Evolutionary conservation across 768 basidiomycete species (phyloP), one percentile per base, ranked within the genome.

Genomic region (Cystoderma amianthinum): DNA sequence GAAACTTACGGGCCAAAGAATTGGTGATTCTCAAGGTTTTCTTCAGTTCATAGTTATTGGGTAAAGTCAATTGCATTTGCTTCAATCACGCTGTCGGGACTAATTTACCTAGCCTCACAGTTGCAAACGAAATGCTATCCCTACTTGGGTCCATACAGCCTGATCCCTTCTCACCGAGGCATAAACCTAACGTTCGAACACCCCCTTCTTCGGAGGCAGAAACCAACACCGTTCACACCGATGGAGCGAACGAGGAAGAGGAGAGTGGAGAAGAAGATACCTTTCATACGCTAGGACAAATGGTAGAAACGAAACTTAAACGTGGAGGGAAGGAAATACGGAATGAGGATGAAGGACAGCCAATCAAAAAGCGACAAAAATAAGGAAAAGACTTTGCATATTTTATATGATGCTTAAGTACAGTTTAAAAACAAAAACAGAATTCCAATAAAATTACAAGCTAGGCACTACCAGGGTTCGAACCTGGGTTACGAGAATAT

Each of bases 81-180:
- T n/a, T n/a, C n/a, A n/a, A n/a, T n/a, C n/a, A n/a, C n/a, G n/a
- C n/a, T n/a, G n/a, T n/a, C n/a, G n/a, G n/a, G n/a, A n/a, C n/a
- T n/a, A n/a, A n/a, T n/a, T n/a, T n/a, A 44, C 34, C 41, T 42
- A 96, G 93, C 18, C 58, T 93, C 44, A 92, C 83, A 11, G 78
- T 93, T 23, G 90, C 91, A 22, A 94, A 96, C 54, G 85, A 94
- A 55, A 94, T 95, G 90, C 64, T 96, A 15, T 94, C 91, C 2
- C 63, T 96, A 10, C 71, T 88, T 21, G 92, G 92, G 6, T 92
- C 90, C 2, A 67, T 93, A 44, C 86, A 88, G 50, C 58, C 64
- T 3, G 79, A 89, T 51, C 86, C 85, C 2, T 86, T 89, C 59
- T 81, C 82, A 4, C 70, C 74, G 1, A 65, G 64, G 34, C 83